Conservation (phyloP, 495 filamentous ascomycete genomes). For the Penicillium verhagenii region DNA sequence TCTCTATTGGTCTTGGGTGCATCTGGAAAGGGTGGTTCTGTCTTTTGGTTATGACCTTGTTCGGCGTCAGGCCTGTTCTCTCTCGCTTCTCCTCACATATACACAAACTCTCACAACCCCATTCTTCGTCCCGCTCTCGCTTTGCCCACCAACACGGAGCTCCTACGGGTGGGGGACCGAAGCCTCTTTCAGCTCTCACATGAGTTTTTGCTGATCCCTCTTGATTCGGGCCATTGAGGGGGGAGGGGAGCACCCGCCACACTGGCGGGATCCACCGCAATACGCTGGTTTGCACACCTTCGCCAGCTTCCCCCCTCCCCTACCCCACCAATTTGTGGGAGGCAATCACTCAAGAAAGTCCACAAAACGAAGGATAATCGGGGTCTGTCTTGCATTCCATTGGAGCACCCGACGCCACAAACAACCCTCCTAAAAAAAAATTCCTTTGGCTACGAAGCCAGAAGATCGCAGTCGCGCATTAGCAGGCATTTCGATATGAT, state of each 20-base stretch:
- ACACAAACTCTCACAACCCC: background rate
- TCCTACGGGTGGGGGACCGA: background rate
- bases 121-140: background rate
- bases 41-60: constrained; percentile 30
- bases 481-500: constrained; percentile 54
- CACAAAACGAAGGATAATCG: background rate
- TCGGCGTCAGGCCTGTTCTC: constrained; percentile 24
- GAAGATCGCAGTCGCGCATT: constrained; percentile 47
- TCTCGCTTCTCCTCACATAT: constrained; percentile 1
- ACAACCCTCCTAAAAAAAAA: constrained; percentile 20
- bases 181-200: background rate
- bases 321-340: background rate
- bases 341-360: background rate
- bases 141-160: background rate
- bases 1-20: constrained; percentile 30
- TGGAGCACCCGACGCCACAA: constrained; percentile 20
- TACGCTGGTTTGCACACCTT: background rate
- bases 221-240: constrained; percentile 1
- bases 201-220: background rate
- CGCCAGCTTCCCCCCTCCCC: background rate
- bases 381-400: constrained; percentile 14
- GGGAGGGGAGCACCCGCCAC: background rate
- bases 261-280: constrained; percentile 2
- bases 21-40: constrained; percentile 31
- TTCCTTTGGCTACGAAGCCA: constrained; percentile 25